Conservation (phyloP, 139 green algal genomes). For the Asterochloris erici region DNA sequence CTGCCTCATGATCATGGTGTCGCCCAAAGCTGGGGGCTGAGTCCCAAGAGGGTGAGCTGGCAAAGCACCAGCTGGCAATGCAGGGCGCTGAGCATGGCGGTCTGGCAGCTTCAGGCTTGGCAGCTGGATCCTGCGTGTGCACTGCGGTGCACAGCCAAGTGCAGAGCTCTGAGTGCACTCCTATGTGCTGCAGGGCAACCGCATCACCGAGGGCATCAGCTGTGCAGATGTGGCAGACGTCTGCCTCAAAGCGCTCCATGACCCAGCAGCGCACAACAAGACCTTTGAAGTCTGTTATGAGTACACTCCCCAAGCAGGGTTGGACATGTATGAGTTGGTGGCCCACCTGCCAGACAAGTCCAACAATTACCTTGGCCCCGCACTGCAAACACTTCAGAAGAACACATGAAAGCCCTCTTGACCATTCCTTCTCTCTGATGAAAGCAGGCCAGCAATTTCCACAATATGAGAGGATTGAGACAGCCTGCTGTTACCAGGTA, state of each 20-base stretch:
- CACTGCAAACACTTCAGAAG: slow-evolving; percentile 69
- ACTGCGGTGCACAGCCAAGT: neutral
- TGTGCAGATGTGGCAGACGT: slow-evolving; percentile 97
- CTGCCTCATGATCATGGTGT: too few relatives aligned
- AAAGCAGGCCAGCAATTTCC: too few relatives aligned
- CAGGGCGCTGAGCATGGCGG: too few relatives aligned
- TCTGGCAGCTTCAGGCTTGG: too few relatives aligned
- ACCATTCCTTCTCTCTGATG: too few relatives aligned
- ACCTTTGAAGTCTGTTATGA: slow-evolving; percentile 97
- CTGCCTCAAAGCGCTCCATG: slow-evolving; percentile 81
- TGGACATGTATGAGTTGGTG: slow-evolving; percentile 84
- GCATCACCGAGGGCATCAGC: slow-evolving; percentile 76
- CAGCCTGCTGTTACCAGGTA: too few relatives aligned
- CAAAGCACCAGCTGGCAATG: too few relatives aligned
- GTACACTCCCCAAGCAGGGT: slow-evolving; percentile 51
- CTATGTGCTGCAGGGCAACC: slow-evolving; percentile 47
- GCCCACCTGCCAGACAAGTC: slow-evolving; percentile 70
- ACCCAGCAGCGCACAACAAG: slow-evolving; percentile 86
- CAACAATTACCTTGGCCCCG: slow-evolving; percentile 82
- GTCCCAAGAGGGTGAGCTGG: neutral
- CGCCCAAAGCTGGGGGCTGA: too few relatives aligned
- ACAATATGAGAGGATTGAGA: too few relatives aligned
- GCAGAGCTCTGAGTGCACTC: slow-evolving; percentile 3
- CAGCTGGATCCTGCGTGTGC: neutral
- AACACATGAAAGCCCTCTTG: slow-evolving; percentile 67